Evolutionary conservation across 148 eudicot species (phyloP).

Genomic region (Nepenthes mirabilis): DNA sequence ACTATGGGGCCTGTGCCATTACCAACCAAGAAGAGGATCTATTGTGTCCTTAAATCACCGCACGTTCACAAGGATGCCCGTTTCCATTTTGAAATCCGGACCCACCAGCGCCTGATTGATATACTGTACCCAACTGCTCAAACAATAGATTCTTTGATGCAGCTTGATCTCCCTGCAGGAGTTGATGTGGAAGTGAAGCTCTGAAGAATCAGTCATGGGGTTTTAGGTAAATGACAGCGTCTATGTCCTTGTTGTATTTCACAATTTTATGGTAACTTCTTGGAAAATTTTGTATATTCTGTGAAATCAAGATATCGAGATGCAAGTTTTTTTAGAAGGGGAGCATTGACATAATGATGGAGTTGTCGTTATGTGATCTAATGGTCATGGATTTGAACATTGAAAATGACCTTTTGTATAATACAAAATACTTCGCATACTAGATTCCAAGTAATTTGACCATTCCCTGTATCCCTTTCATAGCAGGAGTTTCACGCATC

Average conservation of each 20-base stretch:
- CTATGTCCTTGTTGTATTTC: not conserved
- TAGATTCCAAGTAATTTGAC: too few relatives aligned
- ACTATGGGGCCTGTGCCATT: conserved; percentile 95
- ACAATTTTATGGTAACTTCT: too few relatives aligned
- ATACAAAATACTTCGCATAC: too few relatives aligned
- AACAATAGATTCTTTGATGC: conserved; percentile 93
- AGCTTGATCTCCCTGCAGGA: conserved; percentile 93
- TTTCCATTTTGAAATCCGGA: conserved; percentile 93
- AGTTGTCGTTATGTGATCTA: too few relatives aligned
- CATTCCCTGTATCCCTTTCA: too few relatives aligned
- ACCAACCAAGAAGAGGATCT: conserved; percentile 77
- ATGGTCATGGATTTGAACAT: too few relatives aligned
- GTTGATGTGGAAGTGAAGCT: conserved; percentile 98
- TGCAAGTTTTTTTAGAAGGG: too few relatives aligned
- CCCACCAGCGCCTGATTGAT: conserved; percentile 88
- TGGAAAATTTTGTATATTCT: too few relatives aligned
- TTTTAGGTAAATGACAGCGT: conserved; percentile 6
- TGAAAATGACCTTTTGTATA: too few relatives aligned
- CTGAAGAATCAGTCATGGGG: conserved; percentile 18
- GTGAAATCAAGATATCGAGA: too few relatives aligned
- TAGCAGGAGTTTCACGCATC: too few relatives aligned
- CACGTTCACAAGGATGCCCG: conserved; percentile 96
- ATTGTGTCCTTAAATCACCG: conserved; percentile 90
- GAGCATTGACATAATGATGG: too few relatives aligned
- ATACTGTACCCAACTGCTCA: conserved; percentile 89